Percentiles rank a stretch among this genome's conserved stretches.
Evolutionary conservation across 148 eudicot species (phyloP).

Genomic region (Arctostaphylos glauca): DNA sequence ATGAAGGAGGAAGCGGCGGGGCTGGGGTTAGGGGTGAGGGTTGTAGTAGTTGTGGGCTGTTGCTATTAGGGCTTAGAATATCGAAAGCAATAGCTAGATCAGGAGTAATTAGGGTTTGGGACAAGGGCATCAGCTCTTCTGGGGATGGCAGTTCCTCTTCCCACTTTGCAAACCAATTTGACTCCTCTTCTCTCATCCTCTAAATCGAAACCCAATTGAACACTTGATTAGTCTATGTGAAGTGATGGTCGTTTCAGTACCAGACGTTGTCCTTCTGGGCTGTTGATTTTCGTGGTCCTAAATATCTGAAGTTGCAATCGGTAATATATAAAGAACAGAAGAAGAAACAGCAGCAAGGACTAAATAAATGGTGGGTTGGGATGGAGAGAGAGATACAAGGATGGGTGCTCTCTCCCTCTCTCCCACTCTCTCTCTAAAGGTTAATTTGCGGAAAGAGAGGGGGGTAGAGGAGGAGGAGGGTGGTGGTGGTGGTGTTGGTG

Average conservation of each 20-base stretch:
- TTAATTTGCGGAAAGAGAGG: conserved; percentile 1
- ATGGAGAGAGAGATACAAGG: not conserved
- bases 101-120: conserved; percentile 86
- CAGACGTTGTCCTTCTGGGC: not conserved
- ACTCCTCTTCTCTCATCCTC: conserved; percentile 72
- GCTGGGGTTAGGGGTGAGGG: conserved; percentile 11
- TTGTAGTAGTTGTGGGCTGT: conserved; percentile 3
- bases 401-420: not conserved
- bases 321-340: no score
- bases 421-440: conserved; percentile 16
- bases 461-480: not conserved
- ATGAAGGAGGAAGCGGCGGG: conserved; percentile 15
- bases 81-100: conserved; percentile 85
- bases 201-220: conserved; percentile 12
- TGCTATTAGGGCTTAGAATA: conserved; percentile 38
- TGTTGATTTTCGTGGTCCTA: not conserved
- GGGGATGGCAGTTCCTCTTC: conserved; percentile 80
- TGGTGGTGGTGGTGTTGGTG: conserved; percentile 16
- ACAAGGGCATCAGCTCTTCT: conserved; percentile 74
- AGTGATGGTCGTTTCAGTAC: not conserved
- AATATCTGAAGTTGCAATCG: no score
- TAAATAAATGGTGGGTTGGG: not conserved
- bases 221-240: not conserved
- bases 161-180: conserved; percentile 90
- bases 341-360: no score